Evolutionary conservation across 2,329 filamentous ascomycete genomes (phyloP), one percentile per base, ranked within the genome.

Genomic region (Macroventuria anomochaeta): DNA sequence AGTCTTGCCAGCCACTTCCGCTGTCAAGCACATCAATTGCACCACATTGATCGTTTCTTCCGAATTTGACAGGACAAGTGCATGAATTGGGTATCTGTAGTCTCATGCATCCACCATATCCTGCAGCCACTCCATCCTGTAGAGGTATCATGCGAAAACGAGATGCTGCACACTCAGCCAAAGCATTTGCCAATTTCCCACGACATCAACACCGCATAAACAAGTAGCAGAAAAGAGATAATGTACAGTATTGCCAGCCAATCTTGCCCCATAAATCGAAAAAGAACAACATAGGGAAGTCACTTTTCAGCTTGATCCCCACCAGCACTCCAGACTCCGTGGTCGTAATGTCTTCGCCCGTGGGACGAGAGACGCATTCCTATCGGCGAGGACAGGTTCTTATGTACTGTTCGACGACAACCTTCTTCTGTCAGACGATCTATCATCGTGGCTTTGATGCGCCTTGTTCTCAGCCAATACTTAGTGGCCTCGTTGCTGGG

Each of bases 121-220:
- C 43, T 43, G 21, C 33, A 3, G n/a, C 25, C 50, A 42, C 44
- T 43, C 47, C 48, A 56, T 46, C 48, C 48, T 48, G 29, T 56
- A 53, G 33, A 57, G 53, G 53, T 57, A 59, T 59, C 59, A 57
- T 54, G 51, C 53, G 34, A 44, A 51, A 52, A 37, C 18, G 25
- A 53, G 32, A 51, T 28, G 44, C 46, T 37, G 38, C 44, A 34
- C 52, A 46, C 26, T 12, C n/a, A 33, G 50, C 49, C 42, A 33
- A 56, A 48, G 55, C 54, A 48, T 29, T 17, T 42, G 40, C 36
- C 56, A 60, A 40, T 46, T 46, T 50, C 42, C 41, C 18, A 32
- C 46, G 15, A 37, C 46, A 53, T 29, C 28, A 26, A n/a, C 31
- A 44, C 42, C 42, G 20, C 36, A 10, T 25, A 5, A 26, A 21